Evolutionary conservation across 2,329 filamentous ascomycete species (phyloP), one percentile per base, ranked within the genome.

Genomic region (Beauveria caledonica): DNA sequence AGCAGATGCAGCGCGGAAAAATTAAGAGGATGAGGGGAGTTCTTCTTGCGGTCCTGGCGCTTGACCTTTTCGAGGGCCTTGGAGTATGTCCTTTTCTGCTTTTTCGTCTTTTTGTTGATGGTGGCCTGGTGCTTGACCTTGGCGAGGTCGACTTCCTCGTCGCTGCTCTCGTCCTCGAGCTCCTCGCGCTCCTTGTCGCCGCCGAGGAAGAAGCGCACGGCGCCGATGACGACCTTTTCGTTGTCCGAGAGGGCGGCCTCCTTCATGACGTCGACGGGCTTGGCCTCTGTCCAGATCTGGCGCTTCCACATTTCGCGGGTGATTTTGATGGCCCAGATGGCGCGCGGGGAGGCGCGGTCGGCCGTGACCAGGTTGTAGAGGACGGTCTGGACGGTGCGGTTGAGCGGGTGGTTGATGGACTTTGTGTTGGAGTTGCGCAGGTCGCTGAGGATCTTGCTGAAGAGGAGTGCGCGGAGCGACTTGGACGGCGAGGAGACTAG

Each of bases 241-340:
- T 97, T 96, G 56, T 96, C 88, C 3, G 90, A 86, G 60, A 99
- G 76, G 59, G 88, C 86, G 0, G 93, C 92, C 74, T 96, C 89
- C 75, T 96, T 96, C 92, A 99, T 97, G 65, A 97, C 90, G 69
- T 96, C 92, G n/a, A 97, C 94, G 0, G 93, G 87, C 72, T 92
- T 94, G 2, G 92, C 85, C 68, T 99, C 94, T 10, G 89, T 91
- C 94, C 94, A 99, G 64, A 97, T 87, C 68, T 97, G 92, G 51
- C 93, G 84, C 75, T 92, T 96, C 94, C 94, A 99, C 69, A 99
- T 79, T 77, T 99, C 94, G 63, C 93, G 84, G 4, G 92, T 96
- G 64, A 99, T 83, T 74, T 97, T 97, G 63, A 97, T 91, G 3
- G 94, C 92, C 94, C 94, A 99, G 54, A 99, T 81, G 4, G 89